Evolutionary conservation across 768 basidiomycete genomes (phyloP).

Genomic region (Leccinum uliginosum): DNA sequence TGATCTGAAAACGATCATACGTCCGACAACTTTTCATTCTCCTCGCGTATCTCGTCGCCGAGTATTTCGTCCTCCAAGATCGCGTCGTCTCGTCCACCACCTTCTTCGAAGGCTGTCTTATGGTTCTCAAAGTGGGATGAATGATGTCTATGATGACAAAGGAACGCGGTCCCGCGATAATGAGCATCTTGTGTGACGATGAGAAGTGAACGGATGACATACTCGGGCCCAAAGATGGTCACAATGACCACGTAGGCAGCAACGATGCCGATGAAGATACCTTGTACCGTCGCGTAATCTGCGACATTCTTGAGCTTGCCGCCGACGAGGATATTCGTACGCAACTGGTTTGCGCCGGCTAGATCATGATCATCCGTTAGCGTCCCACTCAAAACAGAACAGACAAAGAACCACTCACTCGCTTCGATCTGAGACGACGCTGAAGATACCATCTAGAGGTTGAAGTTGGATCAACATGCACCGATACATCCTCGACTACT

Average conservation of each 20-base stretch:
- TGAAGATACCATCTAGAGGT: constrained; percentile 53
- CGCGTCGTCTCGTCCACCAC: constrained; percentile 55
- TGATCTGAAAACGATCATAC: constrained; percentile 2
- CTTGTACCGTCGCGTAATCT: constrained; percentile 76
- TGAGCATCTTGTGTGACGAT: not conserved
- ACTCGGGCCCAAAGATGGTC: constrained; percentile 78
- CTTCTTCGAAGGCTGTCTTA: constrained; percentile 75
- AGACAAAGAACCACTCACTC: constrained; percentile 13
- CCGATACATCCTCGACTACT: not conserved
- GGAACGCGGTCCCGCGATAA: not conserved
- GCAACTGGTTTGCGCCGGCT: constrained; percentile 58
- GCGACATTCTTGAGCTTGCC: constrained; percentile 42
- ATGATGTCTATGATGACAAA: constrained; percentile 47
- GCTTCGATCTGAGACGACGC: constrained; percentile 57
- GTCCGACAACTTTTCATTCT: constrained; percentile 19
- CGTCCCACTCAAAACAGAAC: not conserved
- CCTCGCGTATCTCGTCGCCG: constrained; percentile 8
- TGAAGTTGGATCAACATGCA: not conserved
- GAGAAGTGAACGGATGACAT: constrained; percentile 24
- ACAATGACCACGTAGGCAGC: constrained; percentile 72
- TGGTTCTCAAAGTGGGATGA: constrained; percentile 81
- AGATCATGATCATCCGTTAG: not conserved
- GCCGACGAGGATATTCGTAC: constrained; percentile 42
- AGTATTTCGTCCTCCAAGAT: constrained; percentile 22
- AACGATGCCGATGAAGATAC: constrained; percentile 84